A percentile compares a stretch with the other conserved stretches of the same genome.
phyloP scores from a whole-genome alignment of 257 asterid genomes.

The Solanum appendiculatum region DNA sequence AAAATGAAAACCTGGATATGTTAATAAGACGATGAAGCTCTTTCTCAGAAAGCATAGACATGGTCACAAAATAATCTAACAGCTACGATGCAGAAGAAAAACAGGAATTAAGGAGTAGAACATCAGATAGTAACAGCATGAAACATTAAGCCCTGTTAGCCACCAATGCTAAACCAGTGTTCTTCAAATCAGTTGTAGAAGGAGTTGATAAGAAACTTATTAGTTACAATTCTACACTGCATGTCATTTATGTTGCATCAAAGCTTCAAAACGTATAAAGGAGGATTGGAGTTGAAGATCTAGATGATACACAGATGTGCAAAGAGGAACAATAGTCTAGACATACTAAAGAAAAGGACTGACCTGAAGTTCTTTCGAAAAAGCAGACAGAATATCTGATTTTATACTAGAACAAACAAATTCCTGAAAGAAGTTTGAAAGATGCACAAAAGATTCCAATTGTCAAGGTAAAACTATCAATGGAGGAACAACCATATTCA shows the following conservation, averaged over 20 bases:
- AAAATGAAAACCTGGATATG: neutral
- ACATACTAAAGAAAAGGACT: neutral
- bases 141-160: neutral
- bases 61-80: neutral
- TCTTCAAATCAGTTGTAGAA: neutral
- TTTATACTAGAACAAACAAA: neutral
- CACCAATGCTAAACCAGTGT: neutral
- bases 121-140: neutral
- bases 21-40: neutral
- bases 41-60: neutral
- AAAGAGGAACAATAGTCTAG: neutral
- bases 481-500: neutral
- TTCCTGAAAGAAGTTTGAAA: neutral
- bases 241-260: neutral
- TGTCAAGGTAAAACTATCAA: neutral
- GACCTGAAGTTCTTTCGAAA: neutral
- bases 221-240: neutral
- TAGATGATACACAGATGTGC: neutral
- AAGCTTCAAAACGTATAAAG: neutral
- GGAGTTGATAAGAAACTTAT: neutral
- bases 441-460: neutral
- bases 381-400: neutral
- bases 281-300: neutral
- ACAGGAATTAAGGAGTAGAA: neutral
- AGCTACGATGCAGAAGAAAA: neutral